phyloP scores from a whole-genome alignment of 179 eudicot genomes.

The Spinacia oleracea region DNA sequence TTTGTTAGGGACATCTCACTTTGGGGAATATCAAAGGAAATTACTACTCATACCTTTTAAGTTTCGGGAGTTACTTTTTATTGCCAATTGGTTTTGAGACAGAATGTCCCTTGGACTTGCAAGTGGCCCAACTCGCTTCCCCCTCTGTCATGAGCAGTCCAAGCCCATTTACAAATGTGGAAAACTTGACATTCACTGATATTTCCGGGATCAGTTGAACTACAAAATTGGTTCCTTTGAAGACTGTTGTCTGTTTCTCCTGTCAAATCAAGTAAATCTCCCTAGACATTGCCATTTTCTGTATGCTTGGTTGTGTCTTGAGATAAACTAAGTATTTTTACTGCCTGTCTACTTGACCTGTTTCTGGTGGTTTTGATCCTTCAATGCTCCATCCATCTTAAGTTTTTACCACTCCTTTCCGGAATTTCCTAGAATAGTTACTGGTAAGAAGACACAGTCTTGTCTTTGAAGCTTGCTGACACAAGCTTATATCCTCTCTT shows the following conservation, averaged over 20 bases:
- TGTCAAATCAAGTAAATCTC: not conserved
- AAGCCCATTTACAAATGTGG: not conserved
- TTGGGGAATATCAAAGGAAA: not conserved
- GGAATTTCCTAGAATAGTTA: not conserved
- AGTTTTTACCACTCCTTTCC: too few species aligned
- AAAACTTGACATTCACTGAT: not conserved
- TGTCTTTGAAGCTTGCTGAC: not conserved
- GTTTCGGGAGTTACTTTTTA: not conserved
- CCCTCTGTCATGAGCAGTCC: not conserved
- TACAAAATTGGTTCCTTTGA: not conserved
- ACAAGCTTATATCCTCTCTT: not conserved
- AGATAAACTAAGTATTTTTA: not conserved
- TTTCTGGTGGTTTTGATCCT: not conserved
- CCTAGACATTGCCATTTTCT: not conserved
- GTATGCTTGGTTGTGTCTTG: not conserved
- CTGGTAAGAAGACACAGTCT: not conserved
- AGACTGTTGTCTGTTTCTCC: not conserved
- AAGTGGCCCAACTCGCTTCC: not conserved
- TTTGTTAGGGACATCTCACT: not conserved
- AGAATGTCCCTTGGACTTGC: not conserved
- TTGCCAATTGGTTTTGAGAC: not conserved
- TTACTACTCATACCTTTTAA: not conserved
- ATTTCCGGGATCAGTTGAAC: not conserved
- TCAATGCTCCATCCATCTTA: not conserved
- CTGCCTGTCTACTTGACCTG: not conserved